Evolutionary conservation across 495 filamentous ascomycete genomes (phyloP), one percentile per base, ranked within the genome.

Genomic region (Penicillium riverlandense): DNA sequence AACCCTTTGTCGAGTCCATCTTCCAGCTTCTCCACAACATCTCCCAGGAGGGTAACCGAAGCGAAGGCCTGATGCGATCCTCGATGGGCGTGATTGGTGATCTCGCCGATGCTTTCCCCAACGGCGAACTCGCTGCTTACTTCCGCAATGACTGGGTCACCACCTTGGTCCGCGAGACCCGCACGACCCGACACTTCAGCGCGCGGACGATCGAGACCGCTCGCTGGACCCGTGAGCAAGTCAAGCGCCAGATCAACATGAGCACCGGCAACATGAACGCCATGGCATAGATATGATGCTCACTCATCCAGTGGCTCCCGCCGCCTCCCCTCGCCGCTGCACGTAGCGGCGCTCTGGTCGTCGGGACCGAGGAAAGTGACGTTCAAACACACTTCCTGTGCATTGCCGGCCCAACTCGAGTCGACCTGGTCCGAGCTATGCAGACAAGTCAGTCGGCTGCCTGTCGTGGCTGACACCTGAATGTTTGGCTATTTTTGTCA

Each of bases 1-100:
- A 79, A 50, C 85, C 79, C 14, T 95, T 85, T 49, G 77, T 97
- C 15, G 77, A 87, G 52, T 82, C 86, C 8, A 90, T 98, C 52
- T 97, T 98, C 74, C 74, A 85, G 44, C 79, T 97, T 43, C 78
- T 98, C 29, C 85, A 90, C 53, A 76, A 79, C 29, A 82, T 96
- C 50, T 85, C 81, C 40, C 72, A 79, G 42, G 94, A 97, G 55
- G 71, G 70, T 38, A 90, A 90, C 68, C 84, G 89, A 46, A 95
- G 88, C 52, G 94, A 98, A 65, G 85, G 85, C 13, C 70, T 98
- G 40, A 83, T 97, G 78, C 78, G 94, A 36, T 84, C 92, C 10
- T 75, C 87, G 1, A 96, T 97, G 88, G 92, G 92, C 64, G 91
- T 96, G 29, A 82, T 97, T 66, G 92, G 91, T 74, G 92, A 98